Evolutionary conservation across 2,329 filamentous ascomycete genomes (phyloP), one percentile per base, ranked within the genome.

Genomic region (Hypoxylon sp.): DNA sequence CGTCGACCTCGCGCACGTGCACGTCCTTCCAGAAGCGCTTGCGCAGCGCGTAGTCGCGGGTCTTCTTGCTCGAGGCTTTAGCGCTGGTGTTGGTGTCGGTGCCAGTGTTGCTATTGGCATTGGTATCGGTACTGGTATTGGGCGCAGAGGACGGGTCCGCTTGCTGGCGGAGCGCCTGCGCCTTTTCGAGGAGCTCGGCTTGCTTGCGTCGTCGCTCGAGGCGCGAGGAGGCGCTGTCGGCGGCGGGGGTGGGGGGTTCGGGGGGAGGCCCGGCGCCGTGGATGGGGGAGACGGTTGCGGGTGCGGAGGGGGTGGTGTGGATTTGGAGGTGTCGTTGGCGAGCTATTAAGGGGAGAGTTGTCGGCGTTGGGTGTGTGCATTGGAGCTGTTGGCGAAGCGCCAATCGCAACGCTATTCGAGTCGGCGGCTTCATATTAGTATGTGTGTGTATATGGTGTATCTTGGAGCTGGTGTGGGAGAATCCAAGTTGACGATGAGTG

Each of bases 11-110:
- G 72, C 87, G 85, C 40, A 98, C 90, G 68, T 85, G 80, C 1
- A 96, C 93, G 77, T 96, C 88, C 80, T 92, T 93, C 95, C 95
- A 98, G 83, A 98, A 98, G 59, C 95, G 88, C 83, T 90, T 92
- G 77, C 85, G 85, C 76, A 87, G 77, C 37, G 73, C 71, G 17
- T 5, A 56, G 2, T 66, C 66, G 14, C 50, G 35, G 2, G 49
- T 22, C 20, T 60, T 54, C 20, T 54, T 68, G 0, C 40, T 33
- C 66, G 42, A 58, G 42, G n/a, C 37, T 22, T 35, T 27, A 5
- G 25, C 25, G 25, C 3, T 27, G 25, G 25, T 4, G 25, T 27
- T 27, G 25, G 25, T 27, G 3, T 27, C 25, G 25, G 25, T 3
- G 3, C 3, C 25, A 27, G 25, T 27, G 25, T 27, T 27, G 25